Conservation (phyloP, 2,329 filamentous ascomycete genomes). For the Fusarium bulbicola region DNA sequence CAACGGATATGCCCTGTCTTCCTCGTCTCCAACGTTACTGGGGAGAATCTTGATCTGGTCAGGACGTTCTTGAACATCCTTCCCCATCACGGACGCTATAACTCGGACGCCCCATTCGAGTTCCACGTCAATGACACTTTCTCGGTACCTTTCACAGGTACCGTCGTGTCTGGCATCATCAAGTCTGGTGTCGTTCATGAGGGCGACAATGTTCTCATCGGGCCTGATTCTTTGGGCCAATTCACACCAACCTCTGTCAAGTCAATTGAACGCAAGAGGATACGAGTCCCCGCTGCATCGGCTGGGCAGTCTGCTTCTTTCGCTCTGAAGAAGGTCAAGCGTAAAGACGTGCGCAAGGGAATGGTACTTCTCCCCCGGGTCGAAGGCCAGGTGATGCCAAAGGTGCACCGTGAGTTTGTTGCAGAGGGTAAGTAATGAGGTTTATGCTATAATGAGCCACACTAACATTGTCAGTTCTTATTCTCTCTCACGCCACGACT, state of each 20-base stretch:
- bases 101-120: conserved; percentile 87
- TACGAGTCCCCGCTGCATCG: conserved; percentile 84
- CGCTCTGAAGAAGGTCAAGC: conserved; percentile 83
- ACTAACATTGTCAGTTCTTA: conserved; percentile 70
- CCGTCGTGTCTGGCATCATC: conserved; percentile 93
- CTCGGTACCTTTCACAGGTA: conserved; percentile 96
- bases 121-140: conserved; percentile 98
- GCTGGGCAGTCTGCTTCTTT: conserved; percentile 95
- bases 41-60: conserved; percentile 88
- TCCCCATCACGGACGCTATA: conserved; percentile 92
- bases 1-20: conserved; percentile 97
- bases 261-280: conserved; percentile 93
- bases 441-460: background rate
- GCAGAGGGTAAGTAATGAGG: conserved; percentile 69
- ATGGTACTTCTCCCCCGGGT: conserved; percentile 94
- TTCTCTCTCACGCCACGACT: conserved; percentile 94
- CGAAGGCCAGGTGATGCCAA: conserved; percentile 74
- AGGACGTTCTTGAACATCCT: conserved; percentile 94
- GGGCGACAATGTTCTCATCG: conserved; percentile 89
- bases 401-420: conserved; percentile 79
- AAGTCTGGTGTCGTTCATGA: conserved; percentile 88
- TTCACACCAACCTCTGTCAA: conserved; percentile 88
- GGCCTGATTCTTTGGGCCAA: conserved; percentile 88
- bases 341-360: conserved; percentile 95
- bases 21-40: conserved; percentile 97